Base-by-base conservation (phyloP, 1,284 basidiomycete species). In the Trametes versicolor region DNA sequence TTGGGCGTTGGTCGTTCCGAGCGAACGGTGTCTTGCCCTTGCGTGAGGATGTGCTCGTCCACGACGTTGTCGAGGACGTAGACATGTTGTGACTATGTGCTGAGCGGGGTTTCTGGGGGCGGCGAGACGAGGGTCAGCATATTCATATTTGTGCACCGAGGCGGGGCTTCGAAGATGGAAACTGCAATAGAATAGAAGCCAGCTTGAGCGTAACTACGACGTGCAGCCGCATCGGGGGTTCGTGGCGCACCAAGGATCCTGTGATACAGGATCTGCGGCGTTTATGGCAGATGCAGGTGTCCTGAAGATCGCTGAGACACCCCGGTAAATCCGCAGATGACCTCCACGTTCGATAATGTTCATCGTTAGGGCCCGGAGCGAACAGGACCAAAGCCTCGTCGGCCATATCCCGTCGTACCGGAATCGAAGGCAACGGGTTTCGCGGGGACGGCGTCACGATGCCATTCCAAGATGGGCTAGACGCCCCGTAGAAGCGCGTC, bases 51-150 rank as follows among this genome's bases (percentile, higher is more conserved):
- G 79, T 76, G 52, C 79, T 85, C n/a, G 79, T 76, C 85, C 86
- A 88, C n/a, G 87, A 87, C 10, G 80, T 79, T 21, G 82, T 76
- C 12, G 87, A 87, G 19, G 79, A 77, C 37, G 81, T 76, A 17
- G 87, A 89, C 69, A 80, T 78, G 17, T 81, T 82, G 71, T 86
- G 82, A 0, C 73, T 73, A 71, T 89, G 88, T 32, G 70, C 68
- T 10, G 65, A 62, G 25, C 69, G 68, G 37, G 68, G 36, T 37
- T 66, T 69, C 73, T 75, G 41, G 55, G 15, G n/a, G 27, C 36
- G 47, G 21, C 12, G 39, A 15, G 10, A 43, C 17, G 48, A 34
- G 19, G 13, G 48, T 65, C 58, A 68, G 67, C 43, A 68, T 54
- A 32, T 58, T 27, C 43, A 68, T 54, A 32, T 58, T 27, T 57